Conservation (phyloP, 345 rosid species). For the Hibiscus trionum region DNA sequence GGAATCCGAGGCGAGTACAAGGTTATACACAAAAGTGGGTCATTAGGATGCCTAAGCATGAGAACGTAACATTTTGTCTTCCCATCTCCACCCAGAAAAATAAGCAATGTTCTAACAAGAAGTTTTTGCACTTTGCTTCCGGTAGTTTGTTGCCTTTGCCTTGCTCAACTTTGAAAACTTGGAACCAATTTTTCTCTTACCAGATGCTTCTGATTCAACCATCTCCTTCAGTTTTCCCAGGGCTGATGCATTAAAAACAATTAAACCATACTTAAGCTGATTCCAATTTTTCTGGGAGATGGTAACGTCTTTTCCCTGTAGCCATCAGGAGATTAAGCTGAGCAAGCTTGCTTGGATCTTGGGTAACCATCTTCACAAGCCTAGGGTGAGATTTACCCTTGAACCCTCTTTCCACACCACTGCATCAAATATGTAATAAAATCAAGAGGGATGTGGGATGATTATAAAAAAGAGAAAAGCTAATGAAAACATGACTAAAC, state of each 20-base stretch:
- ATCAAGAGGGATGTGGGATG: neutral
- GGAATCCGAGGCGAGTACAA: neutral
- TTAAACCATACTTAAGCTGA: conserved; percentile 17
- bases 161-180: conserved; percentile 33
- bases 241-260: conserved; percentile 33
- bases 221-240: conserved; percentile 65
- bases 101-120: neutral
- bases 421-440: conserved; percentile 24
- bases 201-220: conserved; percentile 58
- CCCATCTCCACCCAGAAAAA: neutral
- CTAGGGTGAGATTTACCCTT: conserved; percentile 75
- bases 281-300: conserved; percentile 73
- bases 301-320: conserved; percentile 64
- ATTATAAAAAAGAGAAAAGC: too few species aligned
- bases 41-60: neutral
- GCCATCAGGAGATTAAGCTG: conserved; percentile 86
- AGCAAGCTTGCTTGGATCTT: conserved; percentile 94
- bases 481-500: too few species aligned
- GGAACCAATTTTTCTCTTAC: conserved; percentile 39
- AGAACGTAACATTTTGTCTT: neutral
- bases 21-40: neutral
- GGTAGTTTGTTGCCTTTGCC: conserved; percentile 11
- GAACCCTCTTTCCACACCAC: conserved; percentile 79
- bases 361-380: conserved; percentile 83
- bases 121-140: neutral